Percentiles rank a stretch among this genome's conserved stretches.
phyloP scores from a whole-genome alignment of 208 protist genomes.

The Entamoeba nuttalli region DNA sequence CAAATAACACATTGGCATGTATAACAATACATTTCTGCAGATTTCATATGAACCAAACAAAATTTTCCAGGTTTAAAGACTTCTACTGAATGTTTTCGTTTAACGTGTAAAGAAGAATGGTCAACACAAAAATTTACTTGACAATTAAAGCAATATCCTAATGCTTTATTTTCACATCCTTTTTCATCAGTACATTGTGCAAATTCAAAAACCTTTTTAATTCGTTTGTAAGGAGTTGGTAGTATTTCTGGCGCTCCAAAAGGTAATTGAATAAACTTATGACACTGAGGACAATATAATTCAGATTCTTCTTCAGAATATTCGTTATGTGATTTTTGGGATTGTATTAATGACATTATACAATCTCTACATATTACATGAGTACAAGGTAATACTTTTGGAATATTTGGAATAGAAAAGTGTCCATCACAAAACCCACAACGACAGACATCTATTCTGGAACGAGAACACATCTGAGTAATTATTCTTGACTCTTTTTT shows the following conservation, averaged over 20 bases:
- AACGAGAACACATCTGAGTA: no score
- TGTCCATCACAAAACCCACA: neutral
- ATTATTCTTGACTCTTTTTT: no score
- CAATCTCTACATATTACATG: neutral
- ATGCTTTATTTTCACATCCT: neutral
- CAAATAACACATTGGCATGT: neutral
- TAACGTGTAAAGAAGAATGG: neutral
- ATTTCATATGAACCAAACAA: neutral
- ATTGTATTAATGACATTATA: neutral
- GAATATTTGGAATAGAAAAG: neutral
- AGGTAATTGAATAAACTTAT: neutral
- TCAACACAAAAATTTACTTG: neutral
- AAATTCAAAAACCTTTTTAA: neutral
- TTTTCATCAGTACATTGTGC: neutral
- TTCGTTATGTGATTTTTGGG: neutral
- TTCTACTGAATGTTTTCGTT: neutral
- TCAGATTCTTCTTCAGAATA: neutral
- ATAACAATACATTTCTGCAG: neutral
- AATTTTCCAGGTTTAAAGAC: neutral
- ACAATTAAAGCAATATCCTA: neutral
- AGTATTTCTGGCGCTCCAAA: neutral
- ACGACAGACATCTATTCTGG: neutral
- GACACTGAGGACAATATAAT: neutral
- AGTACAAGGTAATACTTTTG: neutral
- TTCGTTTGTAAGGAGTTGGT: neutral